Evolutionary conservation across 2,329 filamentous ascomycete species (phyloP).

Genomic region (Aphanocladium album): DNA sequence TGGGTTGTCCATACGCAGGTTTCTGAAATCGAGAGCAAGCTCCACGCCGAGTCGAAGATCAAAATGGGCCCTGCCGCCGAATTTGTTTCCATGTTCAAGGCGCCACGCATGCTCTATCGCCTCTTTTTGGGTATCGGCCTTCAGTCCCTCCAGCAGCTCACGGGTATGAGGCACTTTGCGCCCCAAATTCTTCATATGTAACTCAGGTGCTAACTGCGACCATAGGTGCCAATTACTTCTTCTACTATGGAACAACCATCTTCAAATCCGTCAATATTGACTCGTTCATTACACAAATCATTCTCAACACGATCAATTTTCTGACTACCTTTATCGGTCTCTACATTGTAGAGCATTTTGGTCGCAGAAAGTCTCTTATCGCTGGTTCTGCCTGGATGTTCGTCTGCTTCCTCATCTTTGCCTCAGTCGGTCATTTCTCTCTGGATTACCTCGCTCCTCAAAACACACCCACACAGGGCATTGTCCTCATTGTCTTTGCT

Average conservation of each 20-base stretch:
- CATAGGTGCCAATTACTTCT: conserved; percentile 60
- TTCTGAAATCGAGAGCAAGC: conserved; percentile 49
- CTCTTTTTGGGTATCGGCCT: conserved; percentile 55
- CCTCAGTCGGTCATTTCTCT: conserved; percentile 46
- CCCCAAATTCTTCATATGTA: neutral
- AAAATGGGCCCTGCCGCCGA: conserved; percentile 38
- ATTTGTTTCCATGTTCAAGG: conserved; percentile 57
- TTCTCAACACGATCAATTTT: conserved; percentile 63
- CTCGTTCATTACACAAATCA: conserved; percentile 63
- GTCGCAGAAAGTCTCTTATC: conserved; percentile 59
- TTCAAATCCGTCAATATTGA: conserved; percentile 45
- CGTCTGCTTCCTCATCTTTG: conserved; percentile 55
- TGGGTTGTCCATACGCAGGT: conserved; percentile 43
- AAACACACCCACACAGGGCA: conserved; percentile 41
- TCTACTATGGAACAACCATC: conserved; percentile 57
- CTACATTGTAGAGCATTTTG: conserved; percentile 65
- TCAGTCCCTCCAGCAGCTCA: conserved; percentile 59
- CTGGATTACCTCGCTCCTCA: conserved; percentile 33
- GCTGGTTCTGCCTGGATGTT: conserved; percentile 58
- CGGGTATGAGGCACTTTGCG: conserved; percentile 58
- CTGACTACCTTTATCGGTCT: conserved; percentile 61
- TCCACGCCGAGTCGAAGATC: conserved; percentile 41
- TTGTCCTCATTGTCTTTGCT: conserved; percentile 59
- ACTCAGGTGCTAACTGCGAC: neutral
- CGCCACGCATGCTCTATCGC: conserved; percentile 59